Percentiles rank a stretch among this genome's conserved stretches.
Conservation (phyloP, 352 stramenopile species). For the Phytophthora macrochlamydospora region DNA sequence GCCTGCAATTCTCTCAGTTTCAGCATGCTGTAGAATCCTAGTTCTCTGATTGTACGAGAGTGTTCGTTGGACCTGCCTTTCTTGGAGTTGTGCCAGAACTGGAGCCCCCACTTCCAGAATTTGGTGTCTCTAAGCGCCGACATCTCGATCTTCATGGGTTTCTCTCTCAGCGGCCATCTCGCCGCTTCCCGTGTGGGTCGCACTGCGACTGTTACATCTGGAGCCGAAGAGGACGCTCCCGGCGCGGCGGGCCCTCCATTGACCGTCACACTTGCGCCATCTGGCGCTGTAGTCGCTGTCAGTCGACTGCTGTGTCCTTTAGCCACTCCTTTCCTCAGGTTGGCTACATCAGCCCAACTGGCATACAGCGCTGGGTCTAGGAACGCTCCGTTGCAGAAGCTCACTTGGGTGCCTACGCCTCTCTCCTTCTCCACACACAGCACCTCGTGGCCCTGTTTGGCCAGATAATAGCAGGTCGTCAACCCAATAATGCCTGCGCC, state of each 20-base stretch:
- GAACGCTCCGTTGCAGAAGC: slow-evolving; percentile 83
- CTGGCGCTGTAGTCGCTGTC: slow-evolving; percentile 24
- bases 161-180: slow-evolving; percentile 52
- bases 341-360: slow-evolving; percentile 78
- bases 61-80: slow-evolving; percentile 78
- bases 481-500: slow-evolving; percentile 86
- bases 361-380: slow-evolving; percentile 83
- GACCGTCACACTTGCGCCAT: slow-evolving; percentile 45
- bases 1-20: slow-evolving; percentile 82
- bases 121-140: slow-evolving; percentile 78
- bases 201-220: slow-evolving; percentile 30
- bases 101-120: slow-evolving; percentile 89
- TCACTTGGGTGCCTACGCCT: slow-evolving; percentile 81
- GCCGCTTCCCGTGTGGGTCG: slow-evolving; percentile 24
- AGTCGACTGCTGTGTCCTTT: slow-evolving; percentile 3
- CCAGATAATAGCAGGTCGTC: slow-evolving; percentile 87
- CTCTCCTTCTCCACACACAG: slow-evolving; percentile 86
- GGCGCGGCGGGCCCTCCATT: slow-evolving; percentile 39
- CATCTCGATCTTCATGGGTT: slow-evolving; percentile 87
- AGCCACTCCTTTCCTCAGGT: slow-evolving; percentile 51
- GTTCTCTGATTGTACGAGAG: slow-evolving; percentile 78
- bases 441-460: slow-evolving; percentile 86
- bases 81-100: slow-evolving; percentile 87
- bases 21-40: slow-evolving; percentile 89
- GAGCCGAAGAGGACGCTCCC: slow-evolving; percentile 19